A percentile compares a stretch with the other conserved stretches of the same genome.
These are phyloP conservation scores for Phaseolus coccineus DNA, from an alignment of 331 rosid genomes.

Conservation along the genomic window DNA sequence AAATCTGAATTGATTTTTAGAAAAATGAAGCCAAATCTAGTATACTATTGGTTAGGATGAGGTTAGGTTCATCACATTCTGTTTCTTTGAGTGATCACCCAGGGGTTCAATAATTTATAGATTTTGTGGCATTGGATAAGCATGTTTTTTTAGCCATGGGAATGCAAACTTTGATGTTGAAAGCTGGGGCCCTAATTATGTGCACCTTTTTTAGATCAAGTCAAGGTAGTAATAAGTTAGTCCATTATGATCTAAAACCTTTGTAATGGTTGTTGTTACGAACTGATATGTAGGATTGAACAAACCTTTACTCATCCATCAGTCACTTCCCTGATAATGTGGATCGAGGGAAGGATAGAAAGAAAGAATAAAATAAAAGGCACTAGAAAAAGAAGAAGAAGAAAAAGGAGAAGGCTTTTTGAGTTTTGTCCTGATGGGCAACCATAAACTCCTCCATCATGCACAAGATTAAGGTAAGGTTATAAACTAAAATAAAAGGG, in stretches of 20 bases:
- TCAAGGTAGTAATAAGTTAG: slow-evolving; percentile 50
- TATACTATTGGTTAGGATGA: slow-evolving; percentile 3
- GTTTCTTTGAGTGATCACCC: slow-evolving; percentile 28
- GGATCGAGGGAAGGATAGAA: slow-evolving; percentile 58
- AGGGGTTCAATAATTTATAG: slow-evolving; percentile 53
- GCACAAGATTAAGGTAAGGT: slow-evolving; percentile 43
- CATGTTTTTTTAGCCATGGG: background rate
- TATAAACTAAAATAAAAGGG: slow-evolving; percentile 21
- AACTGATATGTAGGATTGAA: slow-evolving; percentile 60
- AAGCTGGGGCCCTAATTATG: slow-evolving; percentile 21
- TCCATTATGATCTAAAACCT: slow-evolving; percentile 43
- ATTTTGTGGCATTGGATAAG: slow-evolving; percentile 27
- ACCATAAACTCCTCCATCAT: slow-evolving; percentile 40
- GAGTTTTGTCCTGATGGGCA: slow-evolving; percentile 44
- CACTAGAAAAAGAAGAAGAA: slow-evolving; percentile 2
- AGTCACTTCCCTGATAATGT: slow-evolving; percentile 53
- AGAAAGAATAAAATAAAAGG: slow-evolving; percentile 44
- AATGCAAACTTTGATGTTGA: slow-evolving; percentile 40
- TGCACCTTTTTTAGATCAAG: slow-evolving; percentile 39
- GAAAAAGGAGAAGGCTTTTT: slow-evolving; percentile 23
- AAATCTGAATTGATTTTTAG: background rate
- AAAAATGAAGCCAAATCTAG: background rate
- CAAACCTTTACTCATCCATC: slow-evolving; percentile 40
- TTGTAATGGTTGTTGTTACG: slow-evolving; percentile 49
- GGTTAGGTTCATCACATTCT: slow-evolving; percentile 33